These are phyloP conservation scores for Aspergillus avenaceus DNA, from an alignment of 495 filamentous ascomycete genomes.

Conservation along the genomic window DNA sequence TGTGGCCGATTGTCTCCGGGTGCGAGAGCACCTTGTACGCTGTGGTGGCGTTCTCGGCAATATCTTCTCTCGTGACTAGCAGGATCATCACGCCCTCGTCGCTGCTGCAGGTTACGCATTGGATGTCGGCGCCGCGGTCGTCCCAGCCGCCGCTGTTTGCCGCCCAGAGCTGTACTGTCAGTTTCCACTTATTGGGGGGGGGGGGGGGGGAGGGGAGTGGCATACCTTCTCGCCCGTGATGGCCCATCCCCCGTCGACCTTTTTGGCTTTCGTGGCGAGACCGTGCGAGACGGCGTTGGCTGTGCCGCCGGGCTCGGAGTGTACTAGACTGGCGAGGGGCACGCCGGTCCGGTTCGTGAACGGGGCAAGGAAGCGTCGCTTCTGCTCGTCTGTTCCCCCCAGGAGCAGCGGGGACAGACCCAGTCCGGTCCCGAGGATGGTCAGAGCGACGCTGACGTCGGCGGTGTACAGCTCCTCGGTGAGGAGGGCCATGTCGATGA, in stretches of 20 bases:
- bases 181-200: neutral
- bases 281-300: constrained; percentile 8
- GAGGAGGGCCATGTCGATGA: constrained; percentile 7
- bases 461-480: constrained; percentile 12
- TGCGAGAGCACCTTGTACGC: constrained; percentile 7
- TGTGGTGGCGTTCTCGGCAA: neutral
- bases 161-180: constrained; percentile 11
- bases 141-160: constrained; percentile 12
- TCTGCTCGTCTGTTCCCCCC: neutral
- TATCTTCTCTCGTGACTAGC: constrained; percentile 5
- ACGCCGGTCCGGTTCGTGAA: constrained; percentile 3
- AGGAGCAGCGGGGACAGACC: constrained; percentile 10
- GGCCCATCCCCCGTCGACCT: constrained; percentile 9
- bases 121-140: constrained; percentile 9
- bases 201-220: neutral
- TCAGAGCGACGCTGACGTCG: constrained; percentile 9
- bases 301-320: constrained; percentile 4
- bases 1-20: constrained; percentile 10
- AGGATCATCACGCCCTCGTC: constrained; percentile 9
- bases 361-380: constrained; percentile 3
- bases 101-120: constrained; percentile 11
- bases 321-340: constrained; percentile 10
- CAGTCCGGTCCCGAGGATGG: constrained; percentile 9
- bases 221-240: constrained; percentile 14
- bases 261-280: constrained; percentile 6